Evolutionary conservation across 768 basidiomycete species (phyloP).

Genomic region (Termitomyces sp.): DNA sequence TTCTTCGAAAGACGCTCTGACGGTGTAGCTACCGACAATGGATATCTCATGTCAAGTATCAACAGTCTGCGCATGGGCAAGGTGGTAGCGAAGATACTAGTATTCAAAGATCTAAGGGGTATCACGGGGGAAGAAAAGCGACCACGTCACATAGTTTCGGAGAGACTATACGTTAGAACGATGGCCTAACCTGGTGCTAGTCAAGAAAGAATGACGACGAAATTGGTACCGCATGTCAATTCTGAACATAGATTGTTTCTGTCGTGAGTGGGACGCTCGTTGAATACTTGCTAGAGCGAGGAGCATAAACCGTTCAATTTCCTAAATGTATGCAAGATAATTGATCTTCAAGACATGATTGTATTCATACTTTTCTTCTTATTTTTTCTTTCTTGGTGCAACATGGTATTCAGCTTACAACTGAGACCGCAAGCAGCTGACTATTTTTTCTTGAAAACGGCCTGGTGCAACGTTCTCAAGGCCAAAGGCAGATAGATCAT

Average conservation of each 20-base stretch:
- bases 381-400: neutral
- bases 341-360: too few relatives aligned
- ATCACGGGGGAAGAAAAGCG: neutral
- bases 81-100: neutral
- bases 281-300: neutral
- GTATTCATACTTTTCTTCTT: too few relatives aligned
- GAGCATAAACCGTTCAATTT: too few relatives aligned
- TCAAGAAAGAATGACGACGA: neutral
- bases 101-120: neutral
- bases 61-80: neutral
- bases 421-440: too few relatives aligned
- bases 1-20: neutral
- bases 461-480: too few relatives aligned
- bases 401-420: too few relatives aligned
- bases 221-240: too few relatives aligned
- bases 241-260: neutral
- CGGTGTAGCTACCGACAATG: neutral
- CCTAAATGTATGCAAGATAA: too few relatives aligned
- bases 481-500: too few relatives aligned
- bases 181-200: neutral
- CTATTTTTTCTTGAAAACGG: too few relatives aligned
- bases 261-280: neutral
- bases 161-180: neutral
- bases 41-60: neutral
- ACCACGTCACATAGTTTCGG: neutral